These are phyloP conservation scores for Russula brevipes DNA, from an alignment of 768 basidiomycete species.

Conservation along the genomic window DNA sequence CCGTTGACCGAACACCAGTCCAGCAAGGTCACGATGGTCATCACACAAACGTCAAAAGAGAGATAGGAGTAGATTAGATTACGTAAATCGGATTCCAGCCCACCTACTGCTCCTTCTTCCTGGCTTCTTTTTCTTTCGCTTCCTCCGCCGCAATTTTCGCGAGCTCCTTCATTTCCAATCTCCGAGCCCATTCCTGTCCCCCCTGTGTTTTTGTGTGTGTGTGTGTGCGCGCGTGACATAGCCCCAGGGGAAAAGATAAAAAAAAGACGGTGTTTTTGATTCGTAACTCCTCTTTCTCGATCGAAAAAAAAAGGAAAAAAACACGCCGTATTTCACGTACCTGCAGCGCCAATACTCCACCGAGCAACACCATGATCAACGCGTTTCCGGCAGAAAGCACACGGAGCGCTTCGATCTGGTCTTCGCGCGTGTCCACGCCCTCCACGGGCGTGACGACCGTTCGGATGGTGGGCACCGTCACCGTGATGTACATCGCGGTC, in stretches of 20 bases:
- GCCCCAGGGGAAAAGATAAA: background rate
- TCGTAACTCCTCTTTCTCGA: background rate
- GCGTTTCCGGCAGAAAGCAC: conserved; percentile 84
- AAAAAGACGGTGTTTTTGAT: background rate
- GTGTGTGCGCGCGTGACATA: conserved; percentile 20
- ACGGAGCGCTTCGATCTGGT: conserved; percentile 72
- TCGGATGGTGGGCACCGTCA: conserved; percentile 71
- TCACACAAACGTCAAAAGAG: conserved; percentile 7
- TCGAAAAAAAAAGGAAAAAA: background rate
- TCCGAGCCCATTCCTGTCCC: conserved; percentile 63
- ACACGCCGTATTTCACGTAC: conserved; percentile 38
- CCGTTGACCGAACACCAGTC: conserved; percentile 26
- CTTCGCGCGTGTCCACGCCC: conserved; percentile 51
- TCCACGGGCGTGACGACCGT: conserved; percentile 61
- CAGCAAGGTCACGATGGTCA: conserved; percentile 15
- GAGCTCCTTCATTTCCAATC: conserved; percentile 22
- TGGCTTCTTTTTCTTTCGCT: conserved; percentile 12
- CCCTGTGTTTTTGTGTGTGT: conserved; percentile 39
- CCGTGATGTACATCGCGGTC: conserved; percentile 75
- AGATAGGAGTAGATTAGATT: conserved; percentile 13
- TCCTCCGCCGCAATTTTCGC: conserved; percentile 23
- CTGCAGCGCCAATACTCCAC: conserved; percentile 65
- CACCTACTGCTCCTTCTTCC: conserved; percentile 17
- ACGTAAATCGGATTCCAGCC: conserved; percentile 4
- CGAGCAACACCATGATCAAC: conserved; percentile 67